Base-by-base conservation (phyloP, 164 flowering plant species). In the Annona cherimola region DNA sequence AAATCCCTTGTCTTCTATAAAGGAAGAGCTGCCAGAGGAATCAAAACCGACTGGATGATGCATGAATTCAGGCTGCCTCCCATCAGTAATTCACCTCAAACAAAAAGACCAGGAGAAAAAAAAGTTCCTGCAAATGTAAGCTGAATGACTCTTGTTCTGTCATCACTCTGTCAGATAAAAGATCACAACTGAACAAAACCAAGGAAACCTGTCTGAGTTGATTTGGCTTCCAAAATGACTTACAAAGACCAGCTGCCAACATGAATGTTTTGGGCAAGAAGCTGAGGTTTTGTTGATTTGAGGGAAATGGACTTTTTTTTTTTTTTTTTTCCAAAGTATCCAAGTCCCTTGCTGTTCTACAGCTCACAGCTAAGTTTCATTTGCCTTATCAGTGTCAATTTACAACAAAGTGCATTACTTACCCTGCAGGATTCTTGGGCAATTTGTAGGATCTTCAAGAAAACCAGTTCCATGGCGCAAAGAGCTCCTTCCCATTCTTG, bases 1-100 rank as follows among this genome's bases (percentile, higher is more conserved):
- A 95, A 95, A 68, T 95, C 99, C 7, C 92, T 95, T 1, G 99
- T 95, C 12, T 95, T 92, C 84, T 95, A 95, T 84, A 87, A 76
- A 78, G 99, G 99, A 4, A 86, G 96, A 79, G 99, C 99, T 41
- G 98, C 97, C 9, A 95, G 87, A 83, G 99, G 99, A 35, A 80
- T 82, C 73, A 95, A 95, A 79, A 95, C 97, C 57, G 98, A 93
- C 77, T 95, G 99, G 99, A 95, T 95, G 99, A 95, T 93, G 99
- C 99, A 95, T 71, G 99, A 95, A 80, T 95, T 95, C 70, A 81
- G 99, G 50, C 83, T 95, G 12, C 98, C 96, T 62, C 84, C 98
- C 66, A 82, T 84, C 59, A 63, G 79, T 0, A 85, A 93, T 73
- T 69, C 88, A 1, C 44, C 69, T 1, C 74, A 81, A 1, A 69